phyloP scores from a whole-genome alignment of 2,329 filamentous ascomycete species.

The Nigrograna mackinnonii region DNA sequence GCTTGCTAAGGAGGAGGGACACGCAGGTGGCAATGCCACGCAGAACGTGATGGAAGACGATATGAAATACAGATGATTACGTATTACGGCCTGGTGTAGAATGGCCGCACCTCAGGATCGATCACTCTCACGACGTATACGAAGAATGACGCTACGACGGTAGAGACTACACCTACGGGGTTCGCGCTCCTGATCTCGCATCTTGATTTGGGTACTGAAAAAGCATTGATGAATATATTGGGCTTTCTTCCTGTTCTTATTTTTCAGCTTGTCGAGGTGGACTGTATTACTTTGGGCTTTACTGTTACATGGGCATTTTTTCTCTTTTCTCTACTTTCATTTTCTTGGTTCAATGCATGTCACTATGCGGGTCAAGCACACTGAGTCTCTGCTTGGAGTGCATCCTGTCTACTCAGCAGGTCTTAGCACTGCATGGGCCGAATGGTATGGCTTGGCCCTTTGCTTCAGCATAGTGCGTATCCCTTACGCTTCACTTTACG shows the following conservation, averaged over 20 bases:
- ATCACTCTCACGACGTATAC: constrained; percentile 42
- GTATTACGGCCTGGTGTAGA: constrained; percentile 34
- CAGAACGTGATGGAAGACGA: constrained; percentile 24
- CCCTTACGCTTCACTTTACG: too few species aligned
- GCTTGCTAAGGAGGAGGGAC: constrained; percentile 4
- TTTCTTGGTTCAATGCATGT: too few species aligned
- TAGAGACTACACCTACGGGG: constrained; percentile 42
- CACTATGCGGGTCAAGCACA: too few species aligned
- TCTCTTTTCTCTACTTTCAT: background rate
- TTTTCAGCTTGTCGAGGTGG: background rate
- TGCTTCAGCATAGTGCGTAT: too few species aligned
- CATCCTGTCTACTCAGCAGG: too few species aligned
- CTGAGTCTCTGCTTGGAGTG: too few species aligned
- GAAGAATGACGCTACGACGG: constrained; percentile 45
- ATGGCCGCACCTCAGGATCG: constrained; percentile 34
- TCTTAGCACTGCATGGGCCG: too few species aligned
- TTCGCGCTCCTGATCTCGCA: constrained; percentile 31
- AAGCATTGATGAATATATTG: constrained; percentile 37
- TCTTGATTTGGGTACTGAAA: constrained; percentile 32
- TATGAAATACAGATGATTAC: constrained; percentile 35
- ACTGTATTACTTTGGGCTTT: background rate
- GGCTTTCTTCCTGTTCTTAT: constrained; percentile 7
- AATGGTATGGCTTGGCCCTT: too few species aligned
- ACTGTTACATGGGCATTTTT: background rate
- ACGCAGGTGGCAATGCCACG: too few species aligned